Evolutionary conservation across 345 rosid species (phyloP).

Genomic region (Draba incana): DNA sequence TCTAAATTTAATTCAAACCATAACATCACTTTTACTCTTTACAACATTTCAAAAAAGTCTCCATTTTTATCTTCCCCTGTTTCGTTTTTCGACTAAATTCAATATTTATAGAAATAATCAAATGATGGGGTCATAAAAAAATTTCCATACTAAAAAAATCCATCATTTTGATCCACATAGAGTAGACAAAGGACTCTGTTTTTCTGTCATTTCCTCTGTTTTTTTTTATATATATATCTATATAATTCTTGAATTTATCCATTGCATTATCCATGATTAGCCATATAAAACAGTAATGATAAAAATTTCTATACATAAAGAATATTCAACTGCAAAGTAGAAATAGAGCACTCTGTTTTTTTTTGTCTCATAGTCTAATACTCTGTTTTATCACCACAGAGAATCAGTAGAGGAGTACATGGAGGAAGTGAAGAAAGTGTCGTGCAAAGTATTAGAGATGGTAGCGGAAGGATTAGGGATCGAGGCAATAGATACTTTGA

Average conservation of each 20-base stretch:
- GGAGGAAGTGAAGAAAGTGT: slow-evolving; percentile 57
- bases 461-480: slow-evolving; percentile 72
- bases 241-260: too few relatives aligned
- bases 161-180: background rate
- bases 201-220: too few relatives aligned
- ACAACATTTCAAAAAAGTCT: background rate
- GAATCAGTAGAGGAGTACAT: slow-evolving; percentile 63
- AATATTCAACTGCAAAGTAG: background rate
- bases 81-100: slow-evolving; percentile 2
- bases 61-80: background rate
- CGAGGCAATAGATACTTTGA: slow-evolving; percentile 56
- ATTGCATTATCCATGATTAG: background rate
- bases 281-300: too few relatives aligned
- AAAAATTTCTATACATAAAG: background rate
- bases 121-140: background rate
- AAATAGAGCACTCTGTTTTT: slow-evolving; percentile 23
- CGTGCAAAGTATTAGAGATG: slow-evolving; percentile 68
- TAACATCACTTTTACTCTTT: background rate
- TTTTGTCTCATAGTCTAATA: background rate
- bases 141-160: background rate
- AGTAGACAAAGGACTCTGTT: slow-evolving; percentile 16
- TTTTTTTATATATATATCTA: too few relatives aligned
- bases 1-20: too few relatives aligned
- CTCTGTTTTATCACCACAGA: slow-evolving; percentile 42
- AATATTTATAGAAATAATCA: slow-evolving; percentile 5